Percentiles rank a stretch among this genome's conserved stretches.
phyloP scores from a whole-genome alignment of 345 rosid species.

The Odontarrhena argentea region DNA sequence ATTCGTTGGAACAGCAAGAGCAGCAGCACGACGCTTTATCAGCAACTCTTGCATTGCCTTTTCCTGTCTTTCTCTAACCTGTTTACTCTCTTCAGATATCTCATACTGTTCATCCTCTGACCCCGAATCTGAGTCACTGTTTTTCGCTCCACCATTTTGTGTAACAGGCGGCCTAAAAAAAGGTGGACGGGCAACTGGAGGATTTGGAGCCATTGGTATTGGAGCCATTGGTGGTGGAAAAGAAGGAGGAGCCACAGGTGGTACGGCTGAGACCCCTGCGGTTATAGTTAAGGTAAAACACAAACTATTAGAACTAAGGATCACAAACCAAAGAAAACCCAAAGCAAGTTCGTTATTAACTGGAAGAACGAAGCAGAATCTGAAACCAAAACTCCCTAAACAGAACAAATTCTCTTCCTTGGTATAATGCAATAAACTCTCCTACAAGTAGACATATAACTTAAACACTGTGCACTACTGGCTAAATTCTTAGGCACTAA shows the following conservation, averaged over 20 bases:
- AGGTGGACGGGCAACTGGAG: slow-evolving; percentile 60
- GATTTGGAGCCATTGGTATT: slow-evolving; percentile 51
- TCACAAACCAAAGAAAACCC: background rate
- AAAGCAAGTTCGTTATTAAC: background rate
- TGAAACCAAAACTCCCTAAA: background rate
- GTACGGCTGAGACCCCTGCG: slow-evolving; percentile 41
- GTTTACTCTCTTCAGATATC: slow-evolving; percentile 70
- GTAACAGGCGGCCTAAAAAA: slow-evolving; percentile 54
- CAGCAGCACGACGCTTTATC: slow-evolving; percentile 89
- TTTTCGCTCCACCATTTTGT: slow-evolving; percentile 60
- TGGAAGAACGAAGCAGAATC: background rate
- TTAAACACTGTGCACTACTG: background rate
- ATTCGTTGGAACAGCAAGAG: slow-evolving; percentile 95
- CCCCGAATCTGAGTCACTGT: slow-evolving; percentile 63
- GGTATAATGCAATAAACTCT: too few relatives aligned
- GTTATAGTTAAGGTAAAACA: slow-evolving; percentile 12
- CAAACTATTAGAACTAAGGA: slow-evolving; percentile 12
- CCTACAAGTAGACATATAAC: background rate
- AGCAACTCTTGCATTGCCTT: slow-evolving; percentile 80
- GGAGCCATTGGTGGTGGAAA: slow-evolving; percentile 64
- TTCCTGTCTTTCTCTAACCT: slow-evolving; percentile 79
- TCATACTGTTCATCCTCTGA: slow-evolving; percentile 64
- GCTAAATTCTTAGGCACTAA: background rate
- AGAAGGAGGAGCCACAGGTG: slow-evolving; percentile 44
- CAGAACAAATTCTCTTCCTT: too few relatives aligned